These are phyloP conservation scores for Angomonas ambiguus DNA, from an alignment of 208 protist species.

Conservation along the genomic window DNA sequence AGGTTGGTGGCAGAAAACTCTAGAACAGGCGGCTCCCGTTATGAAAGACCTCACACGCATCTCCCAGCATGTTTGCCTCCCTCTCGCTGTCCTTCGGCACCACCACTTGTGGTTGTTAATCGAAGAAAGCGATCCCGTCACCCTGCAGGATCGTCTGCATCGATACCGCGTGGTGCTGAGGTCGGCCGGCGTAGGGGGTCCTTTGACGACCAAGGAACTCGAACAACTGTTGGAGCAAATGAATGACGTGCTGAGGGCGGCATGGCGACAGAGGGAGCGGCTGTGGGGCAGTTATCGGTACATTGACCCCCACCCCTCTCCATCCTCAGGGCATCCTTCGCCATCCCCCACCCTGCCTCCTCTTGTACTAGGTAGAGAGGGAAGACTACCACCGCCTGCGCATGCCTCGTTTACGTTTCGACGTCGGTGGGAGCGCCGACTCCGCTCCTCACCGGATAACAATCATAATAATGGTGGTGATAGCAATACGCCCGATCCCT, in stretches of 20 bases:
- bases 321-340: neutral
- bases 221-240: conserved; percentile 50
- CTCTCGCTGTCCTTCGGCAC: conserved; percentile 48
- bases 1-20: conserved; percentile 18
- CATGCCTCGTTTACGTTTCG: neutral
- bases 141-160: conserved; percentile 39
- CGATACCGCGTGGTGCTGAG: conserved; percentile 30
- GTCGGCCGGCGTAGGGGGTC: neutral
- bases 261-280: conserved; percentile 66
- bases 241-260: conserved; percentile 51
- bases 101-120: conserved; percentile 58
- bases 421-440: neutral
- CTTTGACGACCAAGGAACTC: conserved; percentile 20
- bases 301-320: conserved; percentile 11
- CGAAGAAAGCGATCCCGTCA: conserved; percentile 56
- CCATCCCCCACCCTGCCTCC: neutral
- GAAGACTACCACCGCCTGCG: neutral
- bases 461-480: no score
- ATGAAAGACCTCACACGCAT: conserved; percentile 47
- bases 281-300: conserved; percentile 47
- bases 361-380: neutral
- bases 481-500: neutral
- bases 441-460: no score
- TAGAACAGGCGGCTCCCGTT: conserved; percentile 39
- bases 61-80: conserved; percentile 36